Evolutionary conservation across 257 asterid species (phyloP).

Genomic region (Solanum arcanum): DNA sequence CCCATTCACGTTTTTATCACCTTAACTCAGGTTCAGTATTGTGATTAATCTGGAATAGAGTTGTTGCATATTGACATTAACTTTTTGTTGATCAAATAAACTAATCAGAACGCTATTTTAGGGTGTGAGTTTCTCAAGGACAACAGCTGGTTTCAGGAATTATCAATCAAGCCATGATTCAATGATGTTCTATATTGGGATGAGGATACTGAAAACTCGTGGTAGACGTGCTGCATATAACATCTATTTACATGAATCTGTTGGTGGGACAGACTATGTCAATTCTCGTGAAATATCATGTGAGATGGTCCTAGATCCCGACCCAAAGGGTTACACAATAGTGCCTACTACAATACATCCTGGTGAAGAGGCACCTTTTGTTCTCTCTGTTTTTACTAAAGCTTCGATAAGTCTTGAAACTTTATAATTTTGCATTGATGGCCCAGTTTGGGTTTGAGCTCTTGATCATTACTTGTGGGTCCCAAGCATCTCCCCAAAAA

Average conservation of each 20-base stretch:
- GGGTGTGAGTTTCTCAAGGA: constrained; percentile 99
- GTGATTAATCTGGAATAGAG: not conserved
- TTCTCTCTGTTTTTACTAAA: constrained; percentile 89
- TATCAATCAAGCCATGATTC: constrained; percentile 94
- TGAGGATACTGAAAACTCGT: constrained; percentile 95
- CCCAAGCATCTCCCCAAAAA: constrained; percentile 2
- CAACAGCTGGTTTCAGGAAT: constrained; percentile 89
- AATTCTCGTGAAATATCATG: constrained; percentile 97
- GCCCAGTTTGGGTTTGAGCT: not conserved
- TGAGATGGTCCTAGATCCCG: constrained; percentile 99
- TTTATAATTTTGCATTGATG: constrained; percentile 29
- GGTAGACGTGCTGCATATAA: constrained; percentile 96
- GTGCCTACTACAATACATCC: constrained; percentile 98
- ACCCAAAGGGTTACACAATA: constrained; percentile 96
- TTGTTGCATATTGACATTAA: not conserved
- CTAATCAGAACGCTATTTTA: constrained; percentile 9
- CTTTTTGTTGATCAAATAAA: not conserved
- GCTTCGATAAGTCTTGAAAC: constrained; percentile 82
- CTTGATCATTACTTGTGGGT: not conserved
- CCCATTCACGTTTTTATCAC: constrained; percentile 96
- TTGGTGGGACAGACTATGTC: constrained; percentile 96
- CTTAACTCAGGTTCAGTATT: constrained; percentile 66
- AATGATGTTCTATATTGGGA: constrained; percentile 94
- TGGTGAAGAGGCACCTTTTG: constrained; percentile 99
- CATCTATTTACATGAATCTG: constrained; percentile 93